Conservation (phyloP, 345 rosid genomes). For the Eucalyptus cloeziana region DNA sequence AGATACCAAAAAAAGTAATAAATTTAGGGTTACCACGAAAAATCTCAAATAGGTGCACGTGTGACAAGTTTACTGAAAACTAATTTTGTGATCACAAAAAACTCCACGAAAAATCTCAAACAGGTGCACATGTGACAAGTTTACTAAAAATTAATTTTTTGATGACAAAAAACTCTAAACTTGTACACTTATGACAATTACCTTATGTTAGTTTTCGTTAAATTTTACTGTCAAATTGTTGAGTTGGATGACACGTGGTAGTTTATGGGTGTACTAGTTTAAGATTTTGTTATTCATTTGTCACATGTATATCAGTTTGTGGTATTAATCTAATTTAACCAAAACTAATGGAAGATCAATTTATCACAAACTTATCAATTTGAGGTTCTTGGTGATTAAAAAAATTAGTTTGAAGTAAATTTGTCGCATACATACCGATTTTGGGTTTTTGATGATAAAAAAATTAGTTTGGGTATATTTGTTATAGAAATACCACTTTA, state of each 20-base stretch:
- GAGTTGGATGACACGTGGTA: no score
- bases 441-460: not conserved
- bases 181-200: no score
- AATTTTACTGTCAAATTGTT: fast-evolving
- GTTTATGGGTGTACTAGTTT: fast-evolving
- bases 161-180: not conserved
- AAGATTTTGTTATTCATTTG: not conserved
- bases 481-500: no score
- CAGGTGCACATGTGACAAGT: not conserved
- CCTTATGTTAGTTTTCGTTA: fast-evolving
- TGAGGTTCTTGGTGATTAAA: no score
- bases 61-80: not conserved
- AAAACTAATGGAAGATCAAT: no score
- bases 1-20: not conserved
- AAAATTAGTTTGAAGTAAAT: no score
- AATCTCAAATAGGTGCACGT: not conserved
- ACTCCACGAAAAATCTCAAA: fast-evolving
- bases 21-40: not conserved
- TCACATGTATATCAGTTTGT: no score
- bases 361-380: no score
- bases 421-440: fast-evolving
- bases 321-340: no score
- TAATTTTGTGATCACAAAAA: no score
- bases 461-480: no score
- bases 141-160: no score